phyloP scores from a whole-genome alignment of 208 protist genomes.

The Crithidia expoeki region DNA sequence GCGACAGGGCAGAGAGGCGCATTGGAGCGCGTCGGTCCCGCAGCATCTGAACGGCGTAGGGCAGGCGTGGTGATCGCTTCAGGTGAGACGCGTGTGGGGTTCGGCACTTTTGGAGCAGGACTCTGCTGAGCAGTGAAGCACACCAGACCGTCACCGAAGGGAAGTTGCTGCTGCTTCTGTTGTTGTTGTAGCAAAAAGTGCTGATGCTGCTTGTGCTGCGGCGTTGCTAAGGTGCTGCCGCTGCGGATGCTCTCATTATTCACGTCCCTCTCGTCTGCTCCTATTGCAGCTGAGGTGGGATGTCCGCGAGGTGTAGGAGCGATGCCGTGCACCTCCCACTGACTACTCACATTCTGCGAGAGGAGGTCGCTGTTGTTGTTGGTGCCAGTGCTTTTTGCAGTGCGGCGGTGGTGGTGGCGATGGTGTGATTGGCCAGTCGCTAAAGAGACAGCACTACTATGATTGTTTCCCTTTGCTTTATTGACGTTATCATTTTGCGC shows the following conservation, averaged over 20 bases:
- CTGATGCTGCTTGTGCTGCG: neutral
- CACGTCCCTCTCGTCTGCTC: neutral
- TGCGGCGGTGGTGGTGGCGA: neutral
- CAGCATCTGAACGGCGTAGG: conserved; percentile 1
- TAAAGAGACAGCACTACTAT: too few species aligned
- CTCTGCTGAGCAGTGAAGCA: conserved; percentile 20
- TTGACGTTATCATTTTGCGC: too few species aligned
- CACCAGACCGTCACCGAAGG: conserved; percentile 12
- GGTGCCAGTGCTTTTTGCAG: neutral
- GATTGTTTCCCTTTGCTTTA: too few species aligned
- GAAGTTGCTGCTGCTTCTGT: conserved; percentile 4
- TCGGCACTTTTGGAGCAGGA: conserved; percentile 7
- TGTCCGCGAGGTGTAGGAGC: neutral
- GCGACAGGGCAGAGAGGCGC: neutral
- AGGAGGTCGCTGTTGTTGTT: conserved; percentile 12
- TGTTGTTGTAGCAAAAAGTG: conserved; percentile 14
- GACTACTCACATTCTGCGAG: conserved; percentile 3
- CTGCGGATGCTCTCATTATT: conserved; percentile 14
- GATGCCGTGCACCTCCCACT: conserved; percentile 15
- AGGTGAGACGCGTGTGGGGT: neutral
- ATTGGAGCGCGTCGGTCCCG: neutral
- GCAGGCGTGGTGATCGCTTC: neutral
- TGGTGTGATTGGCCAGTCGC: neutral
- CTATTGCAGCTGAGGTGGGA: neutral
- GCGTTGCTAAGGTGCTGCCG: neutral